Evolutionary conservation across 176 grass and related monocot genomes (phyloP).

Genomic region (Pharus latifolius): DNA sequence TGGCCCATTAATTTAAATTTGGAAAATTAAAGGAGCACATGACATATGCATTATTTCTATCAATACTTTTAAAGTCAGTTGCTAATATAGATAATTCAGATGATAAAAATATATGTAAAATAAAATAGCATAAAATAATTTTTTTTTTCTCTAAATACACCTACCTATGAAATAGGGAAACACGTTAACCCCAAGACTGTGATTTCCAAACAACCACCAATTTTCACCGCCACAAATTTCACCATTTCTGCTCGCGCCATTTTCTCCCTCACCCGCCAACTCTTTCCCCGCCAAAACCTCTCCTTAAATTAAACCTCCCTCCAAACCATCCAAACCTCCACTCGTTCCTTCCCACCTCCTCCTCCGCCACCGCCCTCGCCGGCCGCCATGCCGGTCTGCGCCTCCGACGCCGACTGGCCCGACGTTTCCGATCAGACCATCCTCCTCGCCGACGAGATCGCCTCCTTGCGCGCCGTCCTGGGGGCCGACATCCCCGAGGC

Average conservation of each 20-base stretch:
- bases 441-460: constrained; percentile 54
- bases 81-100: too few relatives aligned
- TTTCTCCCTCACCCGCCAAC: background rate
- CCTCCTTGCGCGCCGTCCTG: constrained; percentile 43
- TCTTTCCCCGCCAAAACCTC: constrained; percentile 2
- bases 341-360: background rate
- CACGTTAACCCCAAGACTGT: too few relatives aligned
- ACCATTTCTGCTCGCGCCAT: background rate
- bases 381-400: constrained; percentile 5
- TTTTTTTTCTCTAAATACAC: too few relatives aligned
- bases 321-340: background rate
- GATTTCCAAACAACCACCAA: too few relatives aligned
- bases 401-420: background rate
- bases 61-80: too few relatives aligned
- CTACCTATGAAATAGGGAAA: too few relatives aligned
- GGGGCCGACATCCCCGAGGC: constrained; percentile 9
- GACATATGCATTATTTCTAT: too few relatives aligned
- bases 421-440: constrained; percentile 18
- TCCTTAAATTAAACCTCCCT: background rate
- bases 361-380: background rate
- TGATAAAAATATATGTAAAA: too few relatives aligned
- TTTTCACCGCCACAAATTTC: constrained; percentile 17
- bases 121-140: too few relatives aligned
- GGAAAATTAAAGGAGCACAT: too few relatives aligned
- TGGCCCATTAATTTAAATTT: too few relatives aligned